phyloP scores from a whole-genome alignment of 2,329 filamentous ascomycete species.

The Waltergamsia citrina region DNA sequence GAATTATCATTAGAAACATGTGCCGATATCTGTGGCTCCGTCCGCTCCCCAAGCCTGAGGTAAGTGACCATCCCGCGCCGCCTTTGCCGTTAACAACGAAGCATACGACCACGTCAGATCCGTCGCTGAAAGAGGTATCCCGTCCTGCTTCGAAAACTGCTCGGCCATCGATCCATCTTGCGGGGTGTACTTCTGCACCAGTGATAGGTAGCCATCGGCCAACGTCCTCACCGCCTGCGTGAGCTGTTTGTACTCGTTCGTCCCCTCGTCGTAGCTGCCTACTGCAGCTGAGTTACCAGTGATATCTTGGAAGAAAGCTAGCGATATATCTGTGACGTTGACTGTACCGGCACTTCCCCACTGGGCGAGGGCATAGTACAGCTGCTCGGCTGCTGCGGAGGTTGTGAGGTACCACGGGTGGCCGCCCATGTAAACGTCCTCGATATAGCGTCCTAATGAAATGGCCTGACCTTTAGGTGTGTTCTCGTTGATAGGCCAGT shows the following conservation, averaged over 20 bases:
- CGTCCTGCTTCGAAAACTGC: constrained; percentile 50
- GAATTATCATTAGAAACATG: too few relatives aligned
- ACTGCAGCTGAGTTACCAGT: constrained; percentile 42
- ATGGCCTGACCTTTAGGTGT: constrained; percentile 49
- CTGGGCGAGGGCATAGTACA: constrained; percentile 67
- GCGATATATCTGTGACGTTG: constrained; percentile 52
- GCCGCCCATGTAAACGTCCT: constrained; percentile 67
- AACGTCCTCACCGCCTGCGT: constrained; percentile 40
- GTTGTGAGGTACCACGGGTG: constrained; percentile 79
- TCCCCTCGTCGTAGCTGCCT: constrained; percentile 50
- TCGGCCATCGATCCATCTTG: constrained; percentile 56
- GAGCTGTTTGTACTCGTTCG: constrained; percentile 42
- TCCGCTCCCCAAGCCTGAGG: constrained; percentile 43
- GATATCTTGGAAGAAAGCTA: constrained; percentile 63
- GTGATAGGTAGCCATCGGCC: constrained; percentile 50
- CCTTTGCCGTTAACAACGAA: constrained; percentile 54
- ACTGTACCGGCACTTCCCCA: constrained; percentile 58
- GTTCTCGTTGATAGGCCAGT: constrained; percentile 59
- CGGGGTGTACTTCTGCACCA: constrained; percentile 53
- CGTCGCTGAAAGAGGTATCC: constrained; percentile 48
- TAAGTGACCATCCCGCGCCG: constrained; percentile 43
- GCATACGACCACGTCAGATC: constrained; percentile 70
- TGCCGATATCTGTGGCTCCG: too few relatives aligned
- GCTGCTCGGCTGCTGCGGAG: constrained; percentile 67
- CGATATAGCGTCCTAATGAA: constrained; percentile 57